Evolutionary conservation across 2,329 filamentous ascomycete genomes (phyloP).

Genomic region (Fusarium secorum): DNA sequence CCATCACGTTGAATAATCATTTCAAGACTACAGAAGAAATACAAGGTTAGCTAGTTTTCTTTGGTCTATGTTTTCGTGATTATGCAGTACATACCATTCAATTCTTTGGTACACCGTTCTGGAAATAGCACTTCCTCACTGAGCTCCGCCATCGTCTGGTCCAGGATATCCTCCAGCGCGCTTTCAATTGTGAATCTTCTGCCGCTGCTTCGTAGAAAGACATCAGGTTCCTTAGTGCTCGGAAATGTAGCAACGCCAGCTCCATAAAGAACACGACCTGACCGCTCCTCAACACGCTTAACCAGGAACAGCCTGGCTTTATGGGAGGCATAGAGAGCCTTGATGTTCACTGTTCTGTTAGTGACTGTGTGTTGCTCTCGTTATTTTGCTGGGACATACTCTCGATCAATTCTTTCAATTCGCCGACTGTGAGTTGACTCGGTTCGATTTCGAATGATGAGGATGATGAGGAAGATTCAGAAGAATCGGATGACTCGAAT

Average conservation of each 20-base stretch:
- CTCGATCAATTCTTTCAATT: background rate
- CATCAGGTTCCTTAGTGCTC: background rate
- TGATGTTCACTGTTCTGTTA: background rate
- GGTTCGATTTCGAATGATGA: background rate
- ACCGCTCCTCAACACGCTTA: background rate
- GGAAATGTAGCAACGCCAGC: background rate
- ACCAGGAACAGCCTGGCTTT: background rate
- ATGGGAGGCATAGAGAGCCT: background rate
- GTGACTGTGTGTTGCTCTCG: background rate
- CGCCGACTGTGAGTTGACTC: background rate
- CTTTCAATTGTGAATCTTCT: background rate
- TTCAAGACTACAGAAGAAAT: background rate
- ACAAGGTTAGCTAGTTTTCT: background rate
- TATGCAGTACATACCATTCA: background rate
- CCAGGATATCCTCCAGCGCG: background rate
- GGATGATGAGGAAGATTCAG: too few species aligned
- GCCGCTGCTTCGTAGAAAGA: background rate
- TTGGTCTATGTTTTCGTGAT: background rate
- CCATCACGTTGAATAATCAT: background rate
- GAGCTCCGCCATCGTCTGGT: background rate
- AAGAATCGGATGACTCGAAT: background rate
- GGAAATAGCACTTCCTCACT: background rate
- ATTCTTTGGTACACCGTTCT: background rate
- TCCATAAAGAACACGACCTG: background rate
- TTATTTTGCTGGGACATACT: background rate